Percentiles rank a stretch among this genome's conserved stretches.
phyloP scores from a whole-genome alignment of 495 filamentous ascomycete genomes.

The Neurospora sp. region DNA sequence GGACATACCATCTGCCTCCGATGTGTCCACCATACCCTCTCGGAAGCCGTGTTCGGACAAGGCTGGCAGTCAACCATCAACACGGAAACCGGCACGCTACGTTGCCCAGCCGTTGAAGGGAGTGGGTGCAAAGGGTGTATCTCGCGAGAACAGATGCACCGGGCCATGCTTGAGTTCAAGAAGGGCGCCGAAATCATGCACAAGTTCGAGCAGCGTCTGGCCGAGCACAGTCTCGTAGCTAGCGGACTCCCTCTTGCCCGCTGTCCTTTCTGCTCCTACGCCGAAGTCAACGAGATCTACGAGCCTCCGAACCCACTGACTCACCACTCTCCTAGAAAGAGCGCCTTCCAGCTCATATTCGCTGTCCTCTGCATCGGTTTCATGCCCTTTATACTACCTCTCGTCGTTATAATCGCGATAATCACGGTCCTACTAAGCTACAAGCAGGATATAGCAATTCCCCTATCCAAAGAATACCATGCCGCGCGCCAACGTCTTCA shows the following conservation, averaged over 20 bases:
- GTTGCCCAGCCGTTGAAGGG: conserved; percentile 65
- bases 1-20: conserved; percentile 79
- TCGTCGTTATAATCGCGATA: conserved; percentile 20
- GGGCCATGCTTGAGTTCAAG: conserved; percentile 56
- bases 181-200: conserved; percentile 58
- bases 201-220: conserved; percentile 67
- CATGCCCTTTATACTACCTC: conserved; percentile 43
- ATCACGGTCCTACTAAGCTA: conserved; percentile 30
- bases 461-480: conserved; percentile 32
- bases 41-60: conserved; percentile 86
- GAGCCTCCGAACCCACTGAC: conserved; percentile 34
- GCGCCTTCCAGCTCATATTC: conserved; percentile 34
- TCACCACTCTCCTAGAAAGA: neutral
- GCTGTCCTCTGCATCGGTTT: conserved; percentile 29
- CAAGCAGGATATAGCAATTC: conserved; percentile 20
- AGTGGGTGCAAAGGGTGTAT: conserved; percentile 67
- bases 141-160: conserved; percentile 52
- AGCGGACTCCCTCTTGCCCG: conserved; percentile 65
- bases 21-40: conserved; percentile 68
- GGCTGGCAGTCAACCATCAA: conserved; percentile 78
- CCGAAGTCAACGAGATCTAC: conserved; percentile 74
- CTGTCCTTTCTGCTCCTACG: conserved; percentile 87
- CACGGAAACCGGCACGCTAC: conserved; percentile 55
- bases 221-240: conserved; percentile 59
- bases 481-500: conserved; percentile 49